Base-by-base conservation (phyloP, 495 filamentous ascomycete genomes). In the Cudoniella acicularis region DNA sequence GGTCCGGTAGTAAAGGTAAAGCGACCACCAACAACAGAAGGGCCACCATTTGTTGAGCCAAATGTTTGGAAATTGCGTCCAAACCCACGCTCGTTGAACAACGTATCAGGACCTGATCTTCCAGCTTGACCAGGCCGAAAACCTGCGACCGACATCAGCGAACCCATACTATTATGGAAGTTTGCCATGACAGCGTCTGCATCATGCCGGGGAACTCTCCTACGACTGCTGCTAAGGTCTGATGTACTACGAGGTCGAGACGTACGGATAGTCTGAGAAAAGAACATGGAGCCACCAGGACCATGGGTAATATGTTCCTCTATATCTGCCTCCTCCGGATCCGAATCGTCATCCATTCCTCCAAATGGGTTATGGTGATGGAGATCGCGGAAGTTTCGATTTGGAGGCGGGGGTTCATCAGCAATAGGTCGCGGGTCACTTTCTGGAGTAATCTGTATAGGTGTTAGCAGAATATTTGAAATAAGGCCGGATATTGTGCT, bases 301-400 rank as follows among this genome's bases (percentile, higher is more conserved):
- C 67, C 76, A 49, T 68, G 69, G 24, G 71, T 65, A 52, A 79
- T 62, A 42, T 79, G 73, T 20, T 80, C 73, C 11, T 79, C 78
- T 23, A 80, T 73, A 58, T 79, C 73, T 45, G 59, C 72, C 45
- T 76, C 75, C 9, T 78, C 78, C 0, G 73, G 75, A 51, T 81
- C 77, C 0, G 73, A 76, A 40, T 78, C 70, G 26, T 69, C 60
- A 27, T 74, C 73, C 52, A 69, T 68, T 47, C 71, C 66, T 3
- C 54, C 67, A 72, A 70, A 78, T 0, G 73, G 75, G 60, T 76
- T 72, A 50, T 73, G 71, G 61, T 56, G 21, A 24, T 45, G 56
- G 8, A 67, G 52, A 20, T 10, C n/a, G 23, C 40, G 25, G 52
- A 68, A 48, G 49, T 63, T 49, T n/a, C n/a, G n/a, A n/a, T n/a